phyloP scores from a whole-genome alignment of 2,329 filamentous ascomycete species.

The Colletotrichum filicis region DNA sequence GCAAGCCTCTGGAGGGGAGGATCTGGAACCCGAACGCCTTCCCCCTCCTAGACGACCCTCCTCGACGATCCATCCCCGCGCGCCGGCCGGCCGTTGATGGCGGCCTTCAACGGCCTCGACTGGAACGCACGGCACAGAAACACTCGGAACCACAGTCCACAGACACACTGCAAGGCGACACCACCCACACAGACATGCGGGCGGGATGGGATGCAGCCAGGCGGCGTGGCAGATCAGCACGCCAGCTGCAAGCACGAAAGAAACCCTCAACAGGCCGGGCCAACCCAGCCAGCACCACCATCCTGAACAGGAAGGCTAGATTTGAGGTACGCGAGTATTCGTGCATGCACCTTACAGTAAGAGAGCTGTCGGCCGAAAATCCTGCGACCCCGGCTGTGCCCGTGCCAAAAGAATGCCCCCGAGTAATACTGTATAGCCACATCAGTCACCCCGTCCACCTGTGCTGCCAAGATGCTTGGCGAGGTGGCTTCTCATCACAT shows the following conservation, averaged over 20 bases:
- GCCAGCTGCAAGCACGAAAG: background rate
- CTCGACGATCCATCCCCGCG: background rate
- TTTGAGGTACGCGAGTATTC: too few relatives aligned
- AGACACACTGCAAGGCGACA: background rate
- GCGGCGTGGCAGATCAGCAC: background rate
- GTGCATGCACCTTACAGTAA: too few relatives aligned
- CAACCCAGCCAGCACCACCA: background rate
- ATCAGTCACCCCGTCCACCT: background rate
- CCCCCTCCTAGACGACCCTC: background rate
- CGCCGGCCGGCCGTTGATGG: background rate
- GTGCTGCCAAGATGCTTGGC: conserved; percentile 18
- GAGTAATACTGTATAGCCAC: background rate
- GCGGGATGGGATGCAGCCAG: background rate
- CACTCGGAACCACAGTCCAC: background rate
- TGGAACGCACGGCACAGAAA: background rate
- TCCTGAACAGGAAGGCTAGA: background rate
- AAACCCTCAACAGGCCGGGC: background rate
- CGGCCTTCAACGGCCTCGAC: conserved; percentile 3
- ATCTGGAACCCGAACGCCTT: background rate
- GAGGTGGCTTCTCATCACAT: background rate
- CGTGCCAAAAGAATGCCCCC: background rate
- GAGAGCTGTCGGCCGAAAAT: conserved; percentile 19
- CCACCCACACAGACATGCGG: background rate
- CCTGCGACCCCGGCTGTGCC: conserved; percentile 14
- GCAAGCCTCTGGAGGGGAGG: background rate